phyloP scores from a whole-genome alignment of 805 yeast species.

The Ogataea naganishii region DNA sequence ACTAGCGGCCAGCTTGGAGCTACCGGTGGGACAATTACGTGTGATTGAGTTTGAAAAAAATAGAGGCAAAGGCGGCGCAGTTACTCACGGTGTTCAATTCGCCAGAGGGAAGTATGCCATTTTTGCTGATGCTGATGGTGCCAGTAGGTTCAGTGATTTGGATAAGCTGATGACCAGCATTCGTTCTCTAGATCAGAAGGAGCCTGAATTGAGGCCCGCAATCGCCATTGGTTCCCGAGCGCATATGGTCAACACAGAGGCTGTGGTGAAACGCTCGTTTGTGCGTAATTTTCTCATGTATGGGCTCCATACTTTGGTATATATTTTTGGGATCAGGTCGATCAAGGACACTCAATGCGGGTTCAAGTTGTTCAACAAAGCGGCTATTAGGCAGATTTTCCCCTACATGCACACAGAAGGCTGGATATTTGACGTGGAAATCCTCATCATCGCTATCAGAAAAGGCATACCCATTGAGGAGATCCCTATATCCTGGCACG shows the following conservation, averaged over 20 bases:
- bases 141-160: conserved; percentile 72
- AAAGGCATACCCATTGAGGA: conserved; percentile 63
- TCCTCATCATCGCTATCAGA: conserved; percentile 69
- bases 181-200: conserved; percentile 12
- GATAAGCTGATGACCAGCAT: conserved; percentile 39
- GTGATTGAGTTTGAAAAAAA: conserved; percentile 65
- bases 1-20: conserved; percentile 42
- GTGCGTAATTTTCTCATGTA: conserved; percentile 89
- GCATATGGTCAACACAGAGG: conserved; percentile 92
- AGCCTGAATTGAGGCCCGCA: conserved; percentile 31
- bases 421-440: conserved; percentile 97
- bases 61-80: conserved; percentile 97
- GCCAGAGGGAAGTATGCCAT: conserved; percentile 64
- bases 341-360: conserved; percentile 97
- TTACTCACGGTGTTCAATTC: conserved; percentile 80
- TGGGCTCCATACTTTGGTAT: conserved; percentile 80
- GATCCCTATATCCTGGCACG: conserved; percentile 92
- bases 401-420: conserved; percentile 94
- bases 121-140: conserved; percentile 98
- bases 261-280: conserved; percentile 89
- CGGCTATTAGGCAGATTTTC: conserved; percentile 57
- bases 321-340: conserved; percentile 76
- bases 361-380: conserved; percentile 78
- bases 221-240: conserved; percentile 91
- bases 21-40: conserved; percentile 53